Percentiles rank a stretch among this genome's conserved stretches.
Evolutionary conservation across 495 filamentous ascomycete genomes (phyloP).

Genomic region (Evernia prunastri): DNA sequence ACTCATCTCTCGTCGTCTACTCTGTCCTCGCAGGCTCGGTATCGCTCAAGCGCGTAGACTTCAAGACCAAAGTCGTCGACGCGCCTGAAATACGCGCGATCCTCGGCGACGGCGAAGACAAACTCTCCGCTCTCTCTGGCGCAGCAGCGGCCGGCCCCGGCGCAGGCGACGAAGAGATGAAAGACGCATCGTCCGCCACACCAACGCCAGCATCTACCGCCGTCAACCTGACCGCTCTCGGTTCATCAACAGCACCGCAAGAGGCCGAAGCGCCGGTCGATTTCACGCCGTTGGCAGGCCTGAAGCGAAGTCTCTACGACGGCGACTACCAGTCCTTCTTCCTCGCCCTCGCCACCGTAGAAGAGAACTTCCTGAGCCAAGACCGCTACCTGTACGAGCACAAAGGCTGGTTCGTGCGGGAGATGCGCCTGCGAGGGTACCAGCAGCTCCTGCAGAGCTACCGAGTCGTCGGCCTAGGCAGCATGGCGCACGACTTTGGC

Average conservation of each 20-base stretch:
- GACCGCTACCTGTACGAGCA: conserved; percentile 94
- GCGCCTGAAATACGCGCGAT: conserved; percentile 97
- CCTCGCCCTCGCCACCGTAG: conserved; percentile 78
- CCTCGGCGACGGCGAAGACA: conserved; percentile 81
- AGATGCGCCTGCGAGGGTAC: conserved; percentile 94
- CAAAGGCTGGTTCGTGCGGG: conserved; percentile 89
- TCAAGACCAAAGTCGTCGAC: conserved; percentile 97
- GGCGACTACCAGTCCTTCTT: conserved; percentile 94
- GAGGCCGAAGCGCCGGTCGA: conserved; percentile 70
- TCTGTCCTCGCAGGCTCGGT: conserved; percentile 90
- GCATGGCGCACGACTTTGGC: conserved; percentile 94
- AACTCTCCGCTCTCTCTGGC: conserved; percentile 69
- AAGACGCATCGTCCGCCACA: conserved; percentile 54
- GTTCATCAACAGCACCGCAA: conserved; percentile 57
- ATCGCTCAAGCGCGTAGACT: conserved; percentile 92
- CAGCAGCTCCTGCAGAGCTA: conserved; percentile 97
- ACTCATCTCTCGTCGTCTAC: conserved; percentile 90
- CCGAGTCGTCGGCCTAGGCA: conserved; percentile 86
- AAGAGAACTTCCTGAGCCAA: conserved; percentile 86
- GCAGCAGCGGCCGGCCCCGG: conserved; percentile 71
- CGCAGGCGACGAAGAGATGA: conserved; percentile 72
- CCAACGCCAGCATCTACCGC: conserved; percentile 54
- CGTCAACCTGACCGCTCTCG: conserved; percentile 79
- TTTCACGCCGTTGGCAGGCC: conserved; percentile 70
- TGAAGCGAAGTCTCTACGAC: conserved; percentile 85